Evolutionary conservation across 495 filamentous ascomycete genomes (phyloP).

Genomic region (Hypomontagnella monticulosa): DNA sequence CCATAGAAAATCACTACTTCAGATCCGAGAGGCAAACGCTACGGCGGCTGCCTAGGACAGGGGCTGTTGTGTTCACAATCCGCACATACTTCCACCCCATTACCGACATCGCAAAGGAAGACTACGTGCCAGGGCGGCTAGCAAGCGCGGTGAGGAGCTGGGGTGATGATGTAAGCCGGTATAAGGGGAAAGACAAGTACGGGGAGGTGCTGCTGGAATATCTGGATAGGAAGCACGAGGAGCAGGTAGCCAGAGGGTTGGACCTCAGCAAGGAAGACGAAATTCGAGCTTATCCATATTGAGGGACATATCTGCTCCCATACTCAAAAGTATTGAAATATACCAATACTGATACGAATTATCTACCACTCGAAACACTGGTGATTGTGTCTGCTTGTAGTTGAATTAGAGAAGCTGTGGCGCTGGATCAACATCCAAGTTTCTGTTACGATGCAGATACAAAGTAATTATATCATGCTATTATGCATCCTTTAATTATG

Average conservation of each 20-base stretch:
- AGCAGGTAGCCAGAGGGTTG: slow-evolving; percentile 75
- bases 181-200: slow-evolving; percentile 87
- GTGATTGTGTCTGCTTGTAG: too few species aligned
- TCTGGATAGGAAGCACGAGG: slow-evolving; percentile 79
- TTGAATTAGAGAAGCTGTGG: too few species aligned
- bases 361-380: too few species aligned
- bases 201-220: slow-evolving; percentile 82
- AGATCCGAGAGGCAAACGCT: slow-evolving; percentile 82
- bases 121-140: slow-evolving; percentile 75
- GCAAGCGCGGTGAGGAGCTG: slow-evolving; percentile 82
- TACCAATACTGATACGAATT: too few species aligned
- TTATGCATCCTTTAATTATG: slow-evolving; percentile 1
- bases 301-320: background rate
- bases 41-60: slow-evolving; percentile 74
- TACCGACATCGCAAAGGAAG: slow-evolving; percentile 70
- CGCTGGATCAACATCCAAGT: background rate
- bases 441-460: background rate
- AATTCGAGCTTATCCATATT: slow-evolving; percentile 51
- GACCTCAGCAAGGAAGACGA: slow-evolving; percentile 69
- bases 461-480: background rate
- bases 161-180: slow-evolving; percentile 83
- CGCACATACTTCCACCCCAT: slow-evolving; percentile 81
- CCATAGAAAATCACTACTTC: slow-evolving; percentile 80
- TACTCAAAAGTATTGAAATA: too few species aligned
- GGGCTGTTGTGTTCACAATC: slow-evolving; percentile 84